Conservation (phyloP, 108 stramenopile species). For the Cyclotella kingstonii region DNA sequence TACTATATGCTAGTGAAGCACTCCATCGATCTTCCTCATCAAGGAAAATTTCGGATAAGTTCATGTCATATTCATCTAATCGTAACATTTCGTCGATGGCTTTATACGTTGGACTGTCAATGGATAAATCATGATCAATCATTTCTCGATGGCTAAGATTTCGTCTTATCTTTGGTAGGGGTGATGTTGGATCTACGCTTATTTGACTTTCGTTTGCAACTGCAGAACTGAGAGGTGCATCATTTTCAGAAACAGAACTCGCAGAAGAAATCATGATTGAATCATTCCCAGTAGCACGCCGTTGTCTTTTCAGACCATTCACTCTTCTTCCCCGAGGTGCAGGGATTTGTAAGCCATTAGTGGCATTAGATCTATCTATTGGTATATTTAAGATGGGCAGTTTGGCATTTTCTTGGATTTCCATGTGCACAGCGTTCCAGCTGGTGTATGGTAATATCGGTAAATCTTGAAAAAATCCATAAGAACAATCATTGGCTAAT, state of each 20-base stretch:
- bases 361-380: conserved; percentile 57
- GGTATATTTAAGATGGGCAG: conserved; percentile 61
- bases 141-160: too few species aligned
- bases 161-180: not conserved
- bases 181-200: not conserved
- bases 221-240: not conserved
- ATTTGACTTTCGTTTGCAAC: not conserved
- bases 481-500: too few species aligned
- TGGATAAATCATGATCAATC: not conserved
- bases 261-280: not conserved
- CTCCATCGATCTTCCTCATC: conserved; percentile 37
- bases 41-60: conserved; percentile 52
- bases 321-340: conserved; percentile 32
- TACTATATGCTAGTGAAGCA: conserved; percentile 42
- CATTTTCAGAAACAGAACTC: not conserved
- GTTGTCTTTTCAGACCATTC: conserved; percentile 9
- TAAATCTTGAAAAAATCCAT: not conserved
- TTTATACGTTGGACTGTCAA: conserved; percentile 17
- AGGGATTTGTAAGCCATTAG: conserved; percentile 28
- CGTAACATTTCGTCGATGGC: conserved; percentile 45
- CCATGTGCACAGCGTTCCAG: conserved; percentile 78
- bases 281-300: not conserved
- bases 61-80: conserved; percentile 46
- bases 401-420: conserved; percentile 79
- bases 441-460: conserved; percentile 5